These are phyloP conservation scores for Chaetomiaceae sp. DNA, from an alignment of 2,329 filamentous ascomycete species.

Conservation along the genomic window DNA sequence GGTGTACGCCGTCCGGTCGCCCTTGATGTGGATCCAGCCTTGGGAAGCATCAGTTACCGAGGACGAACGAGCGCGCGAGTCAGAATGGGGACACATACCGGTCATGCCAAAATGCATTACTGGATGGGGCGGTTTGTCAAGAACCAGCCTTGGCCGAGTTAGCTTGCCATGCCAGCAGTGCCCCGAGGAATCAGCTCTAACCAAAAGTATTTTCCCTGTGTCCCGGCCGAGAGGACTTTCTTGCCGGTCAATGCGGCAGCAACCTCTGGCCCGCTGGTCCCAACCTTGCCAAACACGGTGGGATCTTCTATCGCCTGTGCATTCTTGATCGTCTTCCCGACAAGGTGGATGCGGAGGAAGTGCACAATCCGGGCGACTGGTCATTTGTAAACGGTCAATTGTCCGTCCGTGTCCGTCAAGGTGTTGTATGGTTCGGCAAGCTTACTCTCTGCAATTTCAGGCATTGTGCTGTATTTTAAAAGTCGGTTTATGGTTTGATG, in stretches of 20 bases:
- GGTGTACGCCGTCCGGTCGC: conserved; percentile 71
- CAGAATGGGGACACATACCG: conserved; percentile 37
- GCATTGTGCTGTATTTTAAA: conserved; percentile 41
- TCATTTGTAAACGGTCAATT: no score
- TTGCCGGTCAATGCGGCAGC: conserved; percentile 69
- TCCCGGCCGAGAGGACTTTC: conserved; percentile 60
- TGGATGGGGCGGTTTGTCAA: conserved; percentile 76
- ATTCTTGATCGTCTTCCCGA: conserved; percentile 71
- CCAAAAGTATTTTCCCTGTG: conserved; percentile 98
- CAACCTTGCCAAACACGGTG: conserved; percentile 87
- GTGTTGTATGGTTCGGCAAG: background rate
- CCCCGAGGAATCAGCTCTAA: no score
- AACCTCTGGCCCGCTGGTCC: conserved; percentile 72
- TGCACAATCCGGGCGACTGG: conserved; percentile 79
- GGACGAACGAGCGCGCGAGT: no score
- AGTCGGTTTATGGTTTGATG: no score
- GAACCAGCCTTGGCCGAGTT: conserved; percentile 35
- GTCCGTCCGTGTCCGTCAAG: conserved; percentile 9
- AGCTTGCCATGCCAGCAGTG: no score
- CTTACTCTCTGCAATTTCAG: conserved; percentile 58
- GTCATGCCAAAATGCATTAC: conserved; percentile 84
- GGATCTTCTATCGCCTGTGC: conserved; percentile 71
- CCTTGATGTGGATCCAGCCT: conserved; percentile 83
- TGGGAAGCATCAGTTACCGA: no score
- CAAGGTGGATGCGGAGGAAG: conserved; percentile 75